A percentile compares a stretch with the other conserved stretches of the same genome.
These are phyloP conservation scores for Delitschia confertaspora DNA, from an alignment of 495 filamentous ascomycete genomes.

Conservation along the genomic window DNA sequence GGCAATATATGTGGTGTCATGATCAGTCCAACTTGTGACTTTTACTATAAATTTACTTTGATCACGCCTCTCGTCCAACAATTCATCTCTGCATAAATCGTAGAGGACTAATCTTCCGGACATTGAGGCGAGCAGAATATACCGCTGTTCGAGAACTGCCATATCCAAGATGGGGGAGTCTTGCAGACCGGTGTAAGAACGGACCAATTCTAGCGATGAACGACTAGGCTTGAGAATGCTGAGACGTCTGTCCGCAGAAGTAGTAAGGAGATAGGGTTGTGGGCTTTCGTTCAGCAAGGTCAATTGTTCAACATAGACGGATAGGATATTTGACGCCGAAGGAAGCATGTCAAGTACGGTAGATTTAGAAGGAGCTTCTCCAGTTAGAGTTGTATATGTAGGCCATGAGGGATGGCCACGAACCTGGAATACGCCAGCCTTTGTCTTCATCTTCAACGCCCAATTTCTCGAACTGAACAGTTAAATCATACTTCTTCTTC, in stretches of 20 bases:
- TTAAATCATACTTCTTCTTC: slow-evolving; percentile 55
- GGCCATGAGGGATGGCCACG: background rate
- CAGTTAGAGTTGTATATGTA: slow-evolving; percentile 3
- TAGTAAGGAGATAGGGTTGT: slow-evolving; percentile 37
- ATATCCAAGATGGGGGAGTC: slow-evolving; percentile 54
- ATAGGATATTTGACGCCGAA: slow-evolving; percentile 46
- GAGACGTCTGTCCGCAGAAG: slow-evolving; percentile 47
- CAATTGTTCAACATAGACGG: slow-evolving; percentile 43
- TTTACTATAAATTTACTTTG: slow-evolving; percentile 58
- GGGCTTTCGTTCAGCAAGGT: no score
- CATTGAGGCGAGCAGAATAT: slow-evolving; percentile 50
- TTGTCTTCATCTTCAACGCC: slow-evolving; percentile 37
- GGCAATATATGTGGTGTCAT: slow-evolving; percentile 40
- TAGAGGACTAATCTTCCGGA: slow-evolving; percentile 49
- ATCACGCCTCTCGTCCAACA: slow-evolving; percentile 45
- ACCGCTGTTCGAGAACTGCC: slow-evolving; percentile 29
- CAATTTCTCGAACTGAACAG: slow-evolving; percentile 48
- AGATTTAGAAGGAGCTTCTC: slow-evolving; percentile 43
- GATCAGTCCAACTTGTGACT: slow-evolving; percentile 38
- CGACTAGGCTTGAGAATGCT: slow-evolving; percentile 37
- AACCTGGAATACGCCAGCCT: slow-evolving; percentile 46
- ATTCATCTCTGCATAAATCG: slow-evolving; percentile 32
- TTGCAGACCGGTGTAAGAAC: slow-evolving; percentile 36
- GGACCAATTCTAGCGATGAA: slow-evolving; percentile 28
- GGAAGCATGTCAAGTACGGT: slow-evolving; percentile 38